Evolutionary conservation across 768 basidiomycete species (phyloP).

Genomic region (Pisolithus microcarpus): DNA sequence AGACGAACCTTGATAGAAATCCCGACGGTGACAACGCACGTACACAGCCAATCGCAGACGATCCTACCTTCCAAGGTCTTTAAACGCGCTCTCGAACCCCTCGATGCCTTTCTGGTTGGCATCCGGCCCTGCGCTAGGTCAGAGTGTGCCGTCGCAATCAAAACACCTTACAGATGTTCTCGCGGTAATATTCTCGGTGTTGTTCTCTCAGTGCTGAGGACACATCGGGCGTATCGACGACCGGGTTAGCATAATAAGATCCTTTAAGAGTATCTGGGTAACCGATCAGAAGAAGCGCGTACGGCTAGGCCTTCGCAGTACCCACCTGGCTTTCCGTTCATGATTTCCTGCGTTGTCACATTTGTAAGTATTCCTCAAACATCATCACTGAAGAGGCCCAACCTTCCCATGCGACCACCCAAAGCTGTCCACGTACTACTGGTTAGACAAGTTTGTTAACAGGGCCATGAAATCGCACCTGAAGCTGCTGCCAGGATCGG

Average conservation of each 20-base stretch:
- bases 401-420: conserved; percentile 99
- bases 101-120: conserved; percentile 52
- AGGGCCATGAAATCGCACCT: conserved; percentile 42
- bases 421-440: conserved; percentile 43
- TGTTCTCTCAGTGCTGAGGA: conserved; percentile 42
- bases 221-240: conserved; percentile 60
- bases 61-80: conserved; percentile 62
- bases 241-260: conserved; percentile 84
- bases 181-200: conserved; percentile 80
- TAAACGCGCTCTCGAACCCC: conserved; percentile 85
- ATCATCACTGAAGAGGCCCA: conserved; percentile 3
- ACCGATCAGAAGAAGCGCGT: neutral
- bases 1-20: conserved; percentile 54
- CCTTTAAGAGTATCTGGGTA: conserved; percentile 76
- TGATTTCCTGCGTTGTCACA: conserved; percentile 59
- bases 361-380: neutral
- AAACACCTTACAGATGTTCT: conserved; percentile 69
- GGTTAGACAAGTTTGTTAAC: neutral
- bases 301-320: neutral
- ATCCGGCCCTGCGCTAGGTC: conserved; percentile 50
- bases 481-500: conserved; percentile 65
- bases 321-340: conserved; percentile 86
- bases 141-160: neutral
- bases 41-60: neutral
- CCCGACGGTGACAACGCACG: neutral